Evolutionary conservation across 352 stramenopile species (phyloP), one percentile per base, ranked within the genome.

Genomic region (Pythium coloratum): DNA sequence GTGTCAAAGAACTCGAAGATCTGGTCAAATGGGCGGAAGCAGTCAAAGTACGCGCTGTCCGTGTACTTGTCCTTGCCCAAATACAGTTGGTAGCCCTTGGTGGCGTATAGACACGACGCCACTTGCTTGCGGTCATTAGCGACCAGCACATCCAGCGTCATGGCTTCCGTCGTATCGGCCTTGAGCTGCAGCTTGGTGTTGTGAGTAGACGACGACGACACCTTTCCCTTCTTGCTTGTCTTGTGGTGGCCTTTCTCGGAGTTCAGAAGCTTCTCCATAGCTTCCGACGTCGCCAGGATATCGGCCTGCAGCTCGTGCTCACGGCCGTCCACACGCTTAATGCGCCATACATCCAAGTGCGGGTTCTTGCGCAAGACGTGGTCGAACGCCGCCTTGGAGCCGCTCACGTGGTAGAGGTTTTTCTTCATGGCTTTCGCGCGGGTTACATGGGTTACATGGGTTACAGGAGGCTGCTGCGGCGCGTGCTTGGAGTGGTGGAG

Each of bases 31-130:
- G 81, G 81, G 42, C 78, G 83, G 65, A 90, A 93, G 65, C 85
- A 93, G 44, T 90, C 75, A 53, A 93, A 93, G 59, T 84, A 93
- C 30, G 71, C 70, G 59, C 69, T 91, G 16, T 81, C 63, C 0
- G 72, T 75, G 65, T 88, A 88, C 54, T 40, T 32, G 16, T 59
- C 36, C 54, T 57, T 26, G 5, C 24, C 13, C 67, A 51, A 38
- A 68, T 62, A 49, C 24, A 36, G 24, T 55, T 88, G 42, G 58
- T 88, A 90, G 7, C 79, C 80, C 20, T 82, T 69, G 2, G 80
- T 90, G 9, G 63, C 60, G 62, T 87, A 46, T 12, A 77, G 47
- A 57, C 84, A 92, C 49, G 69, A 71, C 5, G 51, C 60, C 3
- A 90, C 79, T 36, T 84, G 70, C 10, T 60, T 67, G 34, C 79